Base-by-base conservation (phyloP, 768 basidiomycete species). In the Trametes punicea region DNA sequence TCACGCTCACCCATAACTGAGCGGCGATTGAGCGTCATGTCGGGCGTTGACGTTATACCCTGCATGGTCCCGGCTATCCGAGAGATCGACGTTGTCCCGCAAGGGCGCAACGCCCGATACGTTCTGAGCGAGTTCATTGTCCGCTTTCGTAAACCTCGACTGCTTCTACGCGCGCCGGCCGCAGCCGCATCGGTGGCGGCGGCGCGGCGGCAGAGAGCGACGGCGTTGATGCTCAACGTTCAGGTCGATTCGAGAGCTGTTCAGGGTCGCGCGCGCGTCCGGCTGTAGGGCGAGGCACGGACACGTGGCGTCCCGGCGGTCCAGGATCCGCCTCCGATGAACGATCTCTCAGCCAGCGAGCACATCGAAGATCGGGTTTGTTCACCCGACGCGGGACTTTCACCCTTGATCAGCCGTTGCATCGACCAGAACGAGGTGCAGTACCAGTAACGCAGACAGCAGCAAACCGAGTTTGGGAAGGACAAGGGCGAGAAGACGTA, bases 291-390 rank as follows among this genome's bases (percentile, higher is more conserved):
- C 46, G 29, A 21, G 46, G 30, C 13, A 33, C 20, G 30, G 23
- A 44, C 42, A 44, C 42, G 42, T 44, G 42, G 47, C 47, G 16
- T 15, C 18, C 52, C 52, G 52, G 44, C 52, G 52, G 52, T 26
- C 16, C 52, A 46, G 26, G 44, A 27, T 10, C 40, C 40, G 21
- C 18, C 34, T 36, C 15, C 5, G 30, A 31, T 5, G 13, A 1
- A 16, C 8, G 6, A 36, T 31, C 8, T 41, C n/a, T 41, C 20
- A 18, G 16, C 41, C 21, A 25, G 27, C 18, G 18, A 25, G 18
- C 26, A 10, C 42, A 51, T 39, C 52, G 34, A 21, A 54, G 52
- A 54, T 46, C 51, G 51, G 25, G 34, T 6, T 26, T 29, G 26
- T 27, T 25, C 23, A 26, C 48, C 48, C 13, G 27, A 50, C 25